phyloP scores from a whole-genome alignment of 495 filamentous ascomycete species.

The Penicillium chermesinum region DNA sequence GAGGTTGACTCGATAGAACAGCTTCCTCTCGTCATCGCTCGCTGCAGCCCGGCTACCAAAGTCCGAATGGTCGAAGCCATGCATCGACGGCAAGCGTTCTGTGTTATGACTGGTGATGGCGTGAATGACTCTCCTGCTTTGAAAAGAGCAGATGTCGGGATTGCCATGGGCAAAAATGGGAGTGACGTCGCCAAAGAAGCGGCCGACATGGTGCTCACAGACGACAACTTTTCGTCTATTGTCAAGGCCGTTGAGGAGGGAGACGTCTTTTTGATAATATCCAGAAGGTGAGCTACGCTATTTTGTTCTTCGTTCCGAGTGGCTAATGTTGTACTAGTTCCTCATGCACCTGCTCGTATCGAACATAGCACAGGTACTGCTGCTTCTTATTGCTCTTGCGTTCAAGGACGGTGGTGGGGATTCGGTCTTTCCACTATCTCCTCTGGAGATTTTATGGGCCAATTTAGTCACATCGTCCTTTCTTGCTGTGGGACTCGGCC shows the following conservation, averaged over 20 bases:
- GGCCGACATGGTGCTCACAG: conserved; percentile 80
- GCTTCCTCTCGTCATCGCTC: conserved; percentile 63
- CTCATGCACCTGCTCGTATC: conserved; percentile 66
- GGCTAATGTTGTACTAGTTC: conserved; percentile 35
- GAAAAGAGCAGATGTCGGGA: conserved; percentile 73
- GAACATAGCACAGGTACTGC: conserved; percentile 70
- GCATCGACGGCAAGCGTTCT: conserved; percentile 59
- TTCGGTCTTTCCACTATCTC: conserved; percentile 71
- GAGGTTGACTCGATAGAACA: conserved; percentile 58
- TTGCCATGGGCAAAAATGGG: conserved; percentile 77
- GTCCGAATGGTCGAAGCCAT: conserved; percentile 67
- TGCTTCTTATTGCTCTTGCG: conserved; percentile 64
- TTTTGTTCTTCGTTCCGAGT: neutral
- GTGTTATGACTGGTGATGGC: conserved; percentile 74
- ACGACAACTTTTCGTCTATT: conserved; percentile 82
- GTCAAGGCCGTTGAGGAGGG: conserved; percentile 70
- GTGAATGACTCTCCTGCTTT: conserved; percentile 83
- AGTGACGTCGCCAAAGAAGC: conserved; percentile 90
- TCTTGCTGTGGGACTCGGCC: conserved; percentile 69
- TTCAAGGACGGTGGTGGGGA: conserved; percentile 60
- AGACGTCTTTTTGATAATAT: conserved; percentile 74
- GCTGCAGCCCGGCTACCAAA: conserved; percentile 65
- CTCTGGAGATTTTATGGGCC: conserved; percentile 72
- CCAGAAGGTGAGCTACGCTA: conserved; percentile 50
- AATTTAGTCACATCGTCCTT: conserved; percentile 74